phyloP scores from a whole-genome alignment of 2,329 filamentous ascomycete genomes.

The Plectosphaerella plurivora region DNA sequence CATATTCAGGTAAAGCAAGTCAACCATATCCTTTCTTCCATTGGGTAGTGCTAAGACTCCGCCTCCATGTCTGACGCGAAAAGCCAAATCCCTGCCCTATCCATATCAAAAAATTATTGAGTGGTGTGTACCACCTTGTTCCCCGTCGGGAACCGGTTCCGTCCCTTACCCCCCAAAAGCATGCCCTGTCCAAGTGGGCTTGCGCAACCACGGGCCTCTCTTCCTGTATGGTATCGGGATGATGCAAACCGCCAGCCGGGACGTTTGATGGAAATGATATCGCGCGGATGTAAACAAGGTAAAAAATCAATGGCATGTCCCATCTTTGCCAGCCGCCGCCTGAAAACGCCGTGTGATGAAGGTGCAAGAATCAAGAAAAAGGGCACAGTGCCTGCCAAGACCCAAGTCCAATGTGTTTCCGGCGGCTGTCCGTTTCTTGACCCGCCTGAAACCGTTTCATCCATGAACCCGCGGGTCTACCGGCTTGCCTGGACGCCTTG shows the following conservation, averaged over 20 bases:
- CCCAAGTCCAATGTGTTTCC: neutral
- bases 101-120: neutral
- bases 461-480: neutral
- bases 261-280: neutral
- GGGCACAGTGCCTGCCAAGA: neutral
- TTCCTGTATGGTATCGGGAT: neutral
- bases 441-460: neutral
- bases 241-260: neutral
- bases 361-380: neutral
- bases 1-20: neutral
- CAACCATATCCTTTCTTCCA: neutral
- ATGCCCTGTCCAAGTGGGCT: neutral
- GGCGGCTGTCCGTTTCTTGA: neutral
- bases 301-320: neutral
- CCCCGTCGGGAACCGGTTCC: neutral
- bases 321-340: neutral
- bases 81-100: neutral
- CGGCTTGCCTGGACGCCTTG: neutral
- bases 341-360: neutral
- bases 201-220: neutral
- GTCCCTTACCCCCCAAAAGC: neutral
- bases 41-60: neutral
- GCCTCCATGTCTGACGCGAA: no score
- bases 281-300: neutral
- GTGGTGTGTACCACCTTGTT: neutral